Percentiles rank a stretch among this genome's conserved stretches.
phyloP scores from a whole-genome alignment of 441 rosid genomes.

The Croton laevigatus region DNA sequence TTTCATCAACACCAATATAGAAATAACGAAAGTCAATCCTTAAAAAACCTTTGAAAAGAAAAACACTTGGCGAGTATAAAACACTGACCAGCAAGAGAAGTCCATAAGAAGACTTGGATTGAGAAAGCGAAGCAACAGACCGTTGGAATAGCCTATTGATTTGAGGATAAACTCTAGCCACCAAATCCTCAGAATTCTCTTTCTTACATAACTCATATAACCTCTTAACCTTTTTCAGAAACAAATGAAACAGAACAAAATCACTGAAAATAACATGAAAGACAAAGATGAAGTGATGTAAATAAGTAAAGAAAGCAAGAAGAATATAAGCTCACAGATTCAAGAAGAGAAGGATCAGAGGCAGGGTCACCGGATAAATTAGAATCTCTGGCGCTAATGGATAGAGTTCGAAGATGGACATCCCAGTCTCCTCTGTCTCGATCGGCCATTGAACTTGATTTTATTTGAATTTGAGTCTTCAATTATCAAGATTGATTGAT shows the following conservation, averaged over 20 bases:
- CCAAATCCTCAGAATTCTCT: slow-evolving; percentile 69
- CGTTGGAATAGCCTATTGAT: slow-evolving; percentile 88
- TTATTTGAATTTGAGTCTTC: background rate
- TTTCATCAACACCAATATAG: background rate
- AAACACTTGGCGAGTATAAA: background rate
- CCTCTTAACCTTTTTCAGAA: slow-evolving; percentile 53
- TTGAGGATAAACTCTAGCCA: slow-evolving; percentile 82
- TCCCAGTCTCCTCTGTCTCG: slow-evolving; percentile 62
- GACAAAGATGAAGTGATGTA: background rate
- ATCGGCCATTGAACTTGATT: slow-evolving; percentile 28
- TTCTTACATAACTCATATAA: slow-evolving; percentile 62
- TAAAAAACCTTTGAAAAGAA: background rate
- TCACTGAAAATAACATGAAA: background rate
- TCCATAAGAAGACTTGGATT: slow-evolving; percentile 58
- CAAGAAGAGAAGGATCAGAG: slow-evolving; percentile 73
- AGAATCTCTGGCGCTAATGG: slow-evolving; percentile 73
- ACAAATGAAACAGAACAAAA: background rate
- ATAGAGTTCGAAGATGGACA: slow-evolving; percentile 63
- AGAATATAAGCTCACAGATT: slow-evolving; percentile 43
- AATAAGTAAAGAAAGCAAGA: background rate
- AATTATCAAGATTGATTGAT: background rate
- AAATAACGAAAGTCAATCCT: background rate
- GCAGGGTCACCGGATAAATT: slow-evolving; percentile 68
- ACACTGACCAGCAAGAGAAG: slow-evolving; percentile 70
- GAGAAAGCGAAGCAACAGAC: slow-evolving; percentile 67